A percentile compares a stretch with the other conserved stretches of the same genome.
phyloP scores from a whole-genome alignment of 306 rosid species.

The Inga leiocalycina region DNA sequence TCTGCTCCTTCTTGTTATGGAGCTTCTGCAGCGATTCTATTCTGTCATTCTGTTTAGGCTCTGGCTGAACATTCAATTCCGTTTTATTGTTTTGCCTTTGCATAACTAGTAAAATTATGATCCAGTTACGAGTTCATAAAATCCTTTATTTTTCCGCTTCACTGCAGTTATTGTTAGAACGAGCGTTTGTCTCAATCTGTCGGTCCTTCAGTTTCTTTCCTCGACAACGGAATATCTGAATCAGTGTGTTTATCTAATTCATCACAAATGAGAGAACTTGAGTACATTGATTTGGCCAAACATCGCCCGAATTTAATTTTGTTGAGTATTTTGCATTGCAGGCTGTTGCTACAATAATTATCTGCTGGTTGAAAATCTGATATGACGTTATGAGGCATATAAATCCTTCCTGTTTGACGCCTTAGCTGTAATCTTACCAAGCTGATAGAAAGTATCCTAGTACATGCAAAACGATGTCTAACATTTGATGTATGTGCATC shows the following conservation, averaged over 20 bases:
- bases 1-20: constrained; percentile 15
- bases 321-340: neutral
- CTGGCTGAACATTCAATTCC: neutral
- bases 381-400: neutral
- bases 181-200: neutral
- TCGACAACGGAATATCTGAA: neutral
- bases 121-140: neutral
- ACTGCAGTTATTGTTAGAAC: neutral
- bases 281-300: constrained; percentile 10
- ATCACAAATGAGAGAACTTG: constrained; percentile 9
- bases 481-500: neutral
- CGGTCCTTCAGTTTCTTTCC: neutral
- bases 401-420: neutral
- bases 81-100: neutral
- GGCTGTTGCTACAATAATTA: constrained; percentile 33
- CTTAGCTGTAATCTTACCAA: constrained; percentile 4
- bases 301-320: neutral
- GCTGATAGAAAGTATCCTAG: constrained; percentile 10
- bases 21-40: constrained; percentile 4
- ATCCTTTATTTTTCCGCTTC: neutral
- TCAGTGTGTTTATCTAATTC: neutral
- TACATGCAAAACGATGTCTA: constrained; percentile 32
- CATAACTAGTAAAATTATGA: neutral
- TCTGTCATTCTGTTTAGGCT: neutral
- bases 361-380: constrained; percentile 7